phyloP scores from a whole-genome alignment of 2,329 filamentous ascomycete genomes.

The Aspergillus viridinutans region DNA sequence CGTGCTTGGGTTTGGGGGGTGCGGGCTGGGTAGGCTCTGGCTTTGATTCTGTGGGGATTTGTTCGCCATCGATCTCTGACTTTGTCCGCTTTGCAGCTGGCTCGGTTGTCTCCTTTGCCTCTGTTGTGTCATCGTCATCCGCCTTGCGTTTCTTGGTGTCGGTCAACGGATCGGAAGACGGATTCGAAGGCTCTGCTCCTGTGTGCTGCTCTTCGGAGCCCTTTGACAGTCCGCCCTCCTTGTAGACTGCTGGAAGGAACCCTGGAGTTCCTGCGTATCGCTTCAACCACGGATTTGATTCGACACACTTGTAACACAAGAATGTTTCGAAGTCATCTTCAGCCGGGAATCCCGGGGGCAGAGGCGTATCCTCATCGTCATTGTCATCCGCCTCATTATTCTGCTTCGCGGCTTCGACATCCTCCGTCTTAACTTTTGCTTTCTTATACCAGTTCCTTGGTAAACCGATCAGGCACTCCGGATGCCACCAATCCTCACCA shows the following conservation, averaged over 20 bases:
- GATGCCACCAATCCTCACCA: constrained; percentile 97
- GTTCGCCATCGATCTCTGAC: constrained; percentile 27
- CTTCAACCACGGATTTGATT: constrained; percentile 87
- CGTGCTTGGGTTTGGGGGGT: constrained; percentile 51
- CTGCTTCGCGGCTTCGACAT: constrained; percentile 20
- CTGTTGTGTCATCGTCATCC: constrained; percentile 42
- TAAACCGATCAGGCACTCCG: constrained; percentile 81
- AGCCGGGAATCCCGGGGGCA: constrained; percentile 79
- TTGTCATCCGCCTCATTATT: constrained; percentile 32
- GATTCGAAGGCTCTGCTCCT: background rate
- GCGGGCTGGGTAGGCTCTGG: constrained; percentile 6
- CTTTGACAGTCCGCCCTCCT: constrained; percentile 26
- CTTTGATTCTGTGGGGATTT: constrained; percentile 9
- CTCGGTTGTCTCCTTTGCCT: constrained; percentile 21
- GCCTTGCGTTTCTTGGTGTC: constrained; percentile 63
- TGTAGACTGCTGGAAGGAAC: constrained; percentile 71
- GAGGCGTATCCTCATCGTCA: constrained; percentile 55
- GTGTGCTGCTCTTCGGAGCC: background rate
- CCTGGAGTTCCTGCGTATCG: constrained; percentile 74
- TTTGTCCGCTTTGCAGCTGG: constrained; percentile 46
- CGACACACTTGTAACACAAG: constrained; percentile 90
- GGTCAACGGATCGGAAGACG: constrained; percentile 9
- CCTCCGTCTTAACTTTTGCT: constrained; percentile 17
- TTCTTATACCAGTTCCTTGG: constrained; percentile 60
- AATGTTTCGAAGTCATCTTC: constrained; percentile 89